A percentile compares a stretch with the other conserved stretches of the same genome.
Conservation (phyloP, 495 filamentous ascomycete species). For the Hypoxylon fragiforme region DNA sequence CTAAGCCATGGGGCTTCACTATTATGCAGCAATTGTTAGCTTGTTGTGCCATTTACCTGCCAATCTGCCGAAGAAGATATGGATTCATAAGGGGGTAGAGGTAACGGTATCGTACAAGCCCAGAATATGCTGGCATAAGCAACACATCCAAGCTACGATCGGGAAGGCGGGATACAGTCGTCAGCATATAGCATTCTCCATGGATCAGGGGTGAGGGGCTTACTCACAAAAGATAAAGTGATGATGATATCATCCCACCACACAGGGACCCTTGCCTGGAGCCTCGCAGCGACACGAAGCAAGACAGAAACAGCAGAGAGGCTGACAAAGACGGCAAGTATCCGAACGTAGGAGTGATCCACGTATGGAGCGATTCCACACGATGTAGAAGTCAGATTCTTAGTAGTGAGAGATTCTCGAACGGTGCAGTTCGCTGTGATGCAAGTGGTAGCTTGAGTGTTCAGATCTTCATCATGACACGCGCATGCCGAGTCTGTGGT, state of each 20-base stretch:
- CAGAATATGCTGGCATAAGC: neutral
- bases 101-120: neutral
- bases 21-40: neutral
- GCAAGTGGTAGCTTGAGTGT: neutral
- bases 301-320: constrained; percentile 2
- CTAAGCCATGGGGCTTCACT: neutral
- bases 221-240: constrained; percentile 1
- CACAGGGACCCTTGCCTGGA: constrained; percentile 1
- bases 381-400: constrained; percentile 6
- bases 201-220: neutral
- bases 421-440: constrained; percentile 6
- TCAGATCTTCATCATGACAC: neutral
- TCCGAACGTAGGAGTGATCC: constrained; percentile 7
- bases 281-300: constrained; percentile 7
- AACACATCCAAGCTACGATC: neutral
- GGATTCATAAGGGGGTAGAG: no score
- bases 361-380: constrained; percentile 8
- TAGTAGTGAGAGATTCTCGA: constrained; percentile 4
- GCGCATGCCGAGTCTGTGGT: neutral
- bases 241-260: constrained; percentile 19
- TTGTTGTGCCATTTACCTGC: neutral
- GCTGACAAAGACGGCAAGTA: constrained; percentile 4
- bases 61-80: no score
- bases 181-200: neutral
- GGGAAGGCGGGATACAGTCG: neutral